Conservation (phyloP, 495 filamentous ascomycete species). For the Viridothelium virens region DNA sequence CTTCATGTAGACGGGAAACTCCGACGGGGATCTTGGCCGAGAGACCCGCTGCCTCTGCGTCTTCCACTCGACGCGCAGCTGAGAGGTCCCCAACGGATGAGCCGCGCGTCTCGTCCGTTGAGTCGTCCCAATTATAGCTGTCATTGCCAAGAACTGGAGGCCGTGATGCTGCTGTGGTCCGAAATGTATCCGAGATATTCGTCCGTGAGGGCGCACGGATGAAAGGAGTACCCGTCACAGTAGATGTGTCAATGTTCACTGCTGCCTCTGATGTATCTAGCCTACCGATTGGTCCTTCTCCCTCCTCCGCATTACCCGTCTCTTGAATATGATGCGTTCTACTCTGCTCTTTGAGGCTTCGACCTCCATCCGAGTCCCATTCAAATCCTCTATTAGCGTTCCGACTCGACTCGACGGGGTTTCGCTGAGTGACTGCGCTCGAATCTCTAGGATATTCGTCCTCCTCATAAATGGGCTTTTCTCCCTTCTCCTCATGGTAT, state of each 20-base stretch:
- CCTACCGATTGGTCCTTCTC: neutral
- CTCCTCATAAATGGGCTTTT: slow-evolving; percentile 13
- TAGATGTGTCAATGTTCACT: neutral
- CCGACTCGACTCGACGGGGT: neutral
- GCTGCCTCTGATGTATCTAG: neutral
- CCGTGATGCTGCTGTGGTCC: slow-evolving; percentile 13
- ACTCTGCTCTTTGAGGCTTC: neutral
- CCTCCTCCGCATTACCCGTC: neutral
- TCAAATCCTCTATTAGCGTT: neutral
- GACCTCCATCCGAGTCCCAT: too few species aligned
- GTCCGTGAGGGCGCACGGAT: slow-evolving; percentile 36
- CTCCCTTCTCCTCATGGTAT: slow-evolving; percentile 32
- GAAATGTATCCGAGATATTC: slow-evolving; percentile 17
- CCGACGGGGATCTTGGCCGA: slow-evolving; percentile 35
- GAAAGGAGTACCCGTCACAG: slow-evolving; percentile 36
- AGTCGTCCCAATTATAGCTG: slow-evolving; percentile 37
- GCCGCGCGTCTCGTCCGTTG: slow-evolving; percentile 18
- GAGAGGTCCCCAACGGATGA: neutral
- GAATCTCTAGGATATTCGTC: slow-evolving; percentile 12
- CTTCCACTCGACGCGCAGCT: slow-evolving; percentile 1
- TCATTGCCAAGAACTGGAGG: slow-evolving; percentile 24
- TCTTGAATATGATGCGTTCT: neutral
- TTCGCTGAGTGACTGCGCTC: neutral
- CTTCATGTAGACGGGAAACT: slow-evolving; percentile 37
- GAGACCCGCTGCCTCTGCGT: slow-evolving; percentile 18